Percentiles rank a stretch among this genome's conserved stretches.
Evolutionary conservation across 768 basidiomycete genomes (phyloP).

Genomic region (Cystofilobasidium capitatum): DNA sequence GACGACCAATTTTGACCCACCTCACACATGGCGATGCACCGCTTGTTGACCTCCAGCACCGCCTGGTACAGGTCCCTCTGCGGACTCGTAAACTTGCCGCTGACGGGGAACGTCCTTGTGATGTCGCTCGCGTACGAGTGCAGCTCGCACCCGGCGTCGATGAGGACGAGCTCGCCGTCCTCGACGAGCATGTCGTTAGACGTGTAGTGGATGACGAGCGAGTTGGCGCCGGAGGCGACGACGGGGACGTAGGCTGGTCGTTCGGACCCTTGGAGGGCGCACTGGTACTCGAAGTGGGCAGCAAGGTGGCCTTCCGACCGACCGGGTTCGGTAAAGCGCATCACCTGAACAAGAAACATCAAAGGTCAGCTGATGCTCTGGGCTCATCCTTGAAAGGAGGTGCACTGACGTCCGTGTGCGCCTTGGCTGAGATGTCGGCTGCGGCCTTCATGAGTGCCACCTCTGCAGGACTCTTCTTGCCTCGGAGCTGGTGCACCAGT

Average conservation of each 20-base stretch:
- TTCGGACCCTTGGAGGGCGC: conserved; percentile 66
- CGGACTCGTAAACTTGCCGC: conserved; percentile 64
- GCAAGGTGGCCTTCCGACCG: conserved; percentile 54
- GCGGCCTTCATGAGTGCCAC: conserved; percentile 68
- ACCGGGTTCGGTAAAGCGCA: conserved; percentile 59
- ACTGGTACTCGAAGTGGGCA: conserved; percentile 84
- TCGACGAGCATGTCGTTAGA: conserved; percentile 70
- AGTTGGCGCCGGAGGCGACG: conserved; percentile 84
- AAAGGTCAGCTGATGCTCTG: background rate
- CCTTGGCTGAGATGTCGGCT: conserved; percentile 75
- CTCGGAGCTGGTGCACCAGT: conserved; percentile 60
- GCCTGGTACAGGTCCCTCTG: conserved; percentile 80
- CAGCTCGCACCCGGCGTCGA: conserved; percentile 56
- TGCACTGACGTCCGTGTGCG: conserved; percentile 64
- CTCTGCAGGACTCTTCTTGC: conserved; percentile 72
- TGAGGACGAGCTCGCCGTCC: conserved; percentile 59
- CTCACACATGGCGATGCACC: conserved; percentile 38
- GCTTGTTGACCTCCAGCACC: conserved; percentile 60
- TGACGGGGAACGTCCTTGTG: conserved; percentile 65
- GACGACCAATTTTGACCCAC: conserved; percentile 51
- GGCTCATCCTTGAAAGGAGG: background rate
- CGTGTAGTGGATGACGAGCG: conserved; percentile 88
- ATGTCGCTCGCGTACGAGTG: conserved; percentile 17
- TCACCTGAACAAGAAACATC: conserved; percentile 49
- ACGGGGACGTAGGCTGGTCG: conserved; percentile 96